Percentiles rank a stretch among this genome's conserved stretches.
These are phyloP conservation scores for Apiotrichum veenhuisii DNA, from an alignment of 1,284 basidiomycete species.

Conservation along the genomic window DNA sequence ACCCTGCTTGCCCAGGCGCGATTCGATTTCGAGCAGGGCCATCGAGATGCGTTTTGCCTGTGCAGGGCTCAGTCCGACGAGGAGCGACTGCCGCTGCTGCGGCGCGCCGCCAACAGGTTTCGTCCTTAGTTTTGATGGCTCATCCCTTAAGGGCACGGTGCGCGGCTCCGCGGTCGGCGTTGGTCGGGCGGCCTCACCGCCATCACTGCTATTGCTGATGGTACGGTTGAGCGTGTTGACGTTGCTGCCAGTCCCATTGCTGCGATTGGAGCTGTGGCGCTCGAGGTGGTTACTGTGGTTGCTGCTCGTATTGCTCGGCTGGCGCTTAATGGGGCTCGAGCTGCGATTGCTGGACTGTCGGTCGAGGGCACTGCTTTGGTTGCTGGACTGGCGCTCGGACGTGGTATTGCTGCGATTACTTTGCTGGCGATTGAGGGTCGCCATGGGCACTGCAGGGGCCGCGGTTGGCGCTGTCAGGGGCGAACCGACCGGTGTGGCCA, in stretches of 20 bases:
- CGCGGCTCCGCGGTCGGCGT: background rate
- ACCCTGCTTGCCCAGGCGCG: conserved; percentile 17
- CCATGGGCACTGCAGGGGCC: too few species aligned
- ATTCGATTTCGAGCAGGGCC: conserved; percentile 41
- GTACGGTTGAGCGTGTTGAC: background rate
- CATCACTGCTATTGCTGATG: background rate
- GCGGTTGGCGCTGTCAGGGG: background rate
- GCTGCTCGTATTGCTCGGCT: background rate
- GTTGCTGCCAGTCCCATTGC: background rate
- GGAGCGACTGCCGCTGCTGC: conserved; percentile 32
- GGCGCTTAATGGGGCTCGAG: background rate
- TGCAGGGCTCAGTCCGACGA: conserved; percentile 33
- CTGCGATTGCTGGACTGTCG: background rate
- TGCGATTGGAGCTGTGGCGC: background rate
- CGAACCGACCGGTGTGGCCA: background rate
- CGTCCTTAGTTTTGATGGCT: background rate
- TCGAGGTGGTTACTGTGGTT: background rate
- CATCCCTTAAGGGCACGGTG: background rate
- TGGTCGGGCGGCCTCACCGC: background rate
- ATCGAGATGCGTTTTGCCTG: conserved; percentile 43
- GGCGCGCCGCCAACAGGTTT: background rate
- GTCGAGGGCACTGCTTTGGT: background rate
- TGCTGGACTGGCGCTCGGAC: background rate
- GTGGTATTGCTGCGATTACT: background rate
- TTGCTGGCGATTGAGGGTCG: background rate